Conservation (phyloP, 108 stramenopile species). For the Pseudonitzschia multistriata region DNA sequence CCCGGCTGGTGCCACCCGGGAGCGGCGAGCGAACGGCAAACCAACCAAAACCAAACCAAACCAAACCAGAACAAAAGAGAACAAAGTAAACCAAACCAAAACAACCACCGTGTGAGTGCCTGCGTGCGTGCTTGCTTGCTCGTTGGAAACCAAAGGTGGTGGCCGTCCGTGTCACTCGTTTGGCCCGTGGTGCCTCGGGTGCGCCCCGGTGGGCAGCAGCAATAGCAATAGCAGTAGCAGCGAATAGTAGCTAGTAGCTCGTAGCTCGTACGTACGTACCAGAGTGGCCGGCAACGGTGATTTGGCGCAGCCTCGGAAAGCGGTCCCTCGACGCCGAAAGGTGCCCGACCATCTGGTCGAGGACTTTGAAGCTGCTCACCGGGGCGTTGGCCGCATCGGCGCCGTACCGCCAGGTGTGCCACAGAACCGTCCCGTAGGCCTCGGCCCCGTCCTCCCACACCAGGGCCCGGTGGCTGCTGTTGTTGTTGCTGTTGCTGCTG, state of each 20-base stretch:
- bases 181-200: no score
- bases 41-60: no score
- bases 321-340: constrained; percentile 14
- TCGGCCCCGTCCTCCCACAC: constrained; percentile 52
- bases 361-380: constrained; percentile 69
- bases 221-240: not conserved
- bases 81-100: not conserved
- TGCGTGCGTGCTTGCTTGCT: no score
- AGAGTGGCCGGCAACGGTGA: constrained; percentile 78
- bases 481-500: not conserved
- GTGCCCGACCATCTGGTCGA: constrained; percentile 64
- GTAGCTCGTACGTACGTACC: no score
- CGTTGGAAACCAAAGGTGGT: no score
- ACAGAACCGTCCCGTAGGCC: constrained; percentile 22
- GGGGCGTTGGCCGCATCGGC: constrained; percentile 58
- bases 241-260: no score
- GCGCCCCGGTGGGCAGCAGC: no score
- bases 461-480: constrained; percentile 7
- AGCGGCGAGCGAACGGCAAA: not conserved
- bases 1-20: constrained; percentile 65
- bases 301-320: constrained; percentile 53
- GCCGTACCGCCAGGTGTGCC: constrained; percentile 81
- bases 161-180: no score
- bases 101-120: not conserved
- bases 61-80: not conserved